A percentile compares a stretch with the other conserved stretches of the same genome.
Conservation (phyloP, 139 green algal species). For the Mychonastes homosphaera region DNA sequence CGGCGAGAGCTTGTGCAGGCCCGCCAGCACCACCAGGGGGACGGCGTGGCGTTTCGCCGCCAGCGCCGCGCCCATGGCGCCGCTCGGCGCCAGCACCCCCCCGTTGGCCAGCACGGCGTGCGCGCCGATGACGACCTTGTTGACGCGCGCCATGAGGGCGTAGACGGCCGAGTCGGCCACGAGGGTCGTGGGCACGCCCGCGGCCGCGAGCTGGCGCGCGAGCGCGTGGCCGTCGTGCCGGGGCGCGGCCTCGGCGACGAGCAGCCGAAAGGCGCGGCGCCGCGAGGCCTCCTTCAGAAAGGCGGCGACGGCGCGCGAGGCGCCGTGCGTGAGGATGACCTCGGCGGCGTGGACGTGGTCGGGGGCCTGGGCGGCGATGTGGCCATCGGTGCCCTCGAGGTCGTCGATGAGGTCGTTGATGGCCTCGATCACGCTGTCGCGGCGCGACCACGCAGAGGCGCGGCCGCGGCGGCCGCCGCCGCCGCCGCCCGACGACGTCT, state of each 20-base stretch:
- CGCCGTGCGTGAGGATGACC: conserved; percentile 75
- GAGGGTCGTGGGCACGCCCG: conserved; percentile 70
- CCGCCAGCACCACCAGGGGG: conserved; percentile 91
- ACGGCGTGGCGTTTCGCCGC: conserved; percentile 77
- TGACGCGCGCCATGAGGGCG: conserved; percentile 92
- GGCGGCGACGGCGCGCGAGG: conserved; percentile 56
- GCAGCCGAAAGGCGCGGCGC: conserved; percentile 88
- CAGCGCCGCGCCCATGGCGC: conserved; percentile 68
- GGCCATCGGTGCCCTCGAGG: conserved; percentile 70
- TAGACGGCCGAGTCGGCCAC: conserved; percentile 88
- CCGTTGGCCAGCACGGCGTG: conserved; percentile 91
- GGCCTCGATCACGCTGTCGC: conserved; percentile 73
- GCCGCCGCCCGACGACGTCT: no score
- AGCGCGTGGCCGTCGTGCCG: conserved; percentile 75
- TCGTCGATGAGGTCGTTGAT: conserved; percentile 93
- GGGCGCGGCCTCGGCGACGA: conserved; percentile 87
- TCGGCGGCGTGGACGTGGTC: conserved; percentile 93
- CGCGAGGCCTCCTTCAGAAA: conserved; percentile 80
- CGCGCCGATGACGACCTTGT: conserved; percentile 87
- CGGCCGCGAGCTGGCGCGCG: conserved; percentile 64
- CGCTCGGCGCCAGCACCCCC: conserved; percentile 71
- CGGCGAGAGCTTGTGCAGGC: conserved; percentile 87
- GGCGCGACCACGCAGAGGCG: no score
- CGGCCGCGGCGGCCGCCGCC: no score
- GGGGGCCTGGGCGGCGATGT: conserved; percentile 72